Evolutionary conservation across 495 filamentous ascomycete genomes (phyloP).

Genomic region (Neurospora sp.): DNA sequence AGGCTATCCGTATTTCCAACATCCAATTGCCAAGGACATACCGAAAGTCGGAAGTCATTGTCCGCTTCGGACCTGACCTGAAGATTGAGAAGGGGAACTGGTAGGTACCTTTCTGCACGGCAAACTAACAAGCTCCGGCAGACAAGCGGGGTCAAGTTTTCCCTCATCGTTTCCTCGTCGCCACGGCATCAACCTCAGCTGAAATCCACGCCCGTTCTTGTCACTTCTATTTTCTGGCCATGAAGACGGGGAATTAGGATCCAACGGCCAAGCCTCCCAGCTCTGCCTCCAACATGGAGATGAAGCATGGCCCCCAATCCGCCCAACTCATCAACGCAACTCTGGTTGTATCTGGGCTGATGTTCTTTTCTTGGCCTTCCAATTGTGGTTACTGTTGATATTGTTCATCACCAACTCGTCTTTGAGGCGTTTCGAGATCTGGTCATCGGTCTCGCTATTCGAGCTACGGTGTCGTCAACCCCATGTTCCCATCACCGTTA

Average conservation of each 20-base stretch:
- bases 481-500: background rate
- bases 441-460: slow-evolving; percentile 1
- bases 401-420: background rate
- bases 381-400: background rate
- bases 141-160: too few relatives aligned
- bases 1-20: background rate
- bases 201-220: background rate
- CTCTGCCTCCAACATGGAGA: slow-evolving; percentile 7
- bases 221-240: background rate
- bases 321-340: slow-evolving; percentile 1
- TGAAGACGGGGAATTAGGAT: background rate
- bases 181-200: background rate
- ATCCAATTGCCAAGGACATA: background rate
- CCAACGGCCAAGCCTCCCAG: slow-evolving; percentile 1
- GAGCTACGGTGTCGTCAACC: background rate
- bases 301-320: slow-evolving; percentile 13
- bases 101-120: too few relatives aligned
- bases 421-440: background rate
- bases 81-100: too few relatives aligned
- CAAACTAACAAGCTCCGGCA: too few relatives aligned
- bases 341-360: background rate
- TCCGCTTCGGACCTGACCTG: too few relatives aligned
- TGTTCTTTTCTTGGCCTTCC: background rate
- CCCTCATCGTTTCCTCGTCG: background rate
- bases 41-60: background rate